Evolutionary conservation across 441 rosid species (phyloP), one percentile per base, ranked within the genome.

Genomic region (Macaranga tanarius): DNA sequence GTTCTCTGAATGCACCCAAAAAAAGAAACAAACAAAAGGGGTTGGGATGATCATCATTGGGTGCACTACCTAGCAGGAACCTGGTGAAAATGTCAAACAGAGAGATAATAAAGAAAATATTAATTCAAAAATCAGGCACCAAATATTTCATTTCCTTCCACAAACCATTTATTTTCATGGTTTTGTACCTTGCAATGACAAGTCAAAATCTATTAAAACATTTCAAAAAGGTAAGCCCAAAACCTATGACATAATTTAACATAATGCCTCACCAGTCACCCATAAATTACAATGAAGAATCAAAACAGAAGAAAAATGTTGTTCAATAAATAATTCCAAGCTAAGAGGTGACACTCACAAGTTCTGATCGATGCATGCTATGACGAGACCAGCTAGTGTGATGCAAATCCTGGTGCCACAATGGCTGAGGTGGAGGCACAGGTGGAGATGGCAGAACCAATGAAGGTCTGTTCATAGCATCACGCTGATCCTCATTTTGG

Each of bases 391-490:
- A 95, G 76, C 86, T 80, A 73, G 89, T 72, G 62, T 88, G 98
- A 79, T 90, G 93, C 72, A 92, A 81, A 77, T 87, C 91, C 73
- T 88, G 99, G 81, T 92, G 95, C 99, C 99, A 95, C 34, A 89
- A 78, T 11, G 99, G 99, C 81, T 88, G 99, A 38, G 98, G 92
- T 74, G 99, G 95, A 50, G 99, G 98, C 58, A 79, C 88, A 2
- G 98, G 92, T 65, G 99, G 96, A 62, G 93, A 75, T 47, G 97
- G 90, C 63, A 83, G 86, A 69, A 83, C 90, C 77, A 84, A 56
- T 64, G 92, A 80, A 72, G 95, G 88, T 79, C 95, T 81, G 80
- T 79, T 84, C 61, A 79, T 64, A 60, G 79, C 81, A 83, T 77
- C 81, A 54, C 62, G 81, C 58, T 79, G 92, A 78, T 78, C 82